Evolutionary conservation across 2,329 filamentous ascomycete genomes (phyloP).

Genomic region (Curvularia spicifera): DNA sequence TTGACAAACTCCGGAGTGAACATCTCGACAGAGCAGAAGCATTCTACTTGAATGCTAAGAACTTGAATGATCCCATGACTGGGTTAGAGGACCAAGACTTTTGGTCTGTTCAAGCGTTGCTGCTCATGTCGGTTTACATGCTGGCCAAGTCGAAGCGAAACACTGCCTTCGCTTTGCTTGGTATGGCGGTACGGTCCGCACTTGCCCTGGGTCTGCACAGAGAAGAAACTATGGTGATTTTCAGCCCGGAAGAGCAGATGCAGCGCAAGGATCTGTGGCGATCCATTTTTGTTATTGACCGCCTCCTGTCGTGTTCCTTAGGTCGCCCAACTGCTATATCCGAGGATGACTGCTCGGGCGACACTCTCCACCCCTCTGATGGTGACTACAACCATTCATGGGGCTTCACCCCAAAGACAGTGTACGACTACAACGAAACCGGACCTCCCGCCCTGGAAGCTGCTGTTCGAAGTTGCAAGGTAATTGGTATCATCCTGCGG

Average conservation of each 20-base stretch:
- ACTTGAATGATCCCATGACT: slow-evolving; percentile 55
- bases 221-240: slow-evolving; percentile 64
- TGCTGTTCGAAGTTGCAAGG: slow-evolving; percentile 63
- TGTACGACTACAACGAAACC: slow-evolving; percentile 40
- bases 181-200: slow-evolving; percentile 67
- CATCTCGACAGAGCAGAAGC: slow-evolving; percentile 63
- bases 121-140: slow-evolving; percentile 70
- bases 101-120: slow-evolving; percentile 68
- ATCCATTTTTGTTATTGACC: slow-evolving; percentile 69
- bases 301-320: slow-evolving; percentile 67
- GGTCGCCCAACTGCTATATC: slow-evolving; percentile 68
- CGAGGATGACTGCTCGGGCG: slow-evolving; percentile 66
- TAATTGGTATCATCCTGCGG: slow-evolving; percentile 65
- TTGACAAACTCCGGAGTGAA: slow-evolving; percentile 59
- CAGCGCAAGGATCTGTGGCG: slow-evolving; percentile 67
- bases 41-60: slow-evolving; percentile 67
- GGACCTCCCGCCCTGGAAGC: slow-evolving; percentile 59
- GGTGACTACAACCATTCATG: slow-evolving; percentile 30
- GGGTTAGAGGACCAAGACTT: slow-evolving; percentile 68
- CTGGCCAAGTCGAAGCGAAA: slow-evolving; percentile 67
- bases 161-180: slow-evolving; percentile 67
- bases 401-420: slow-evolving; percentile 18
- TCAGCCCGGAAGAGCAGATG: slow-evolving; percentile 55
- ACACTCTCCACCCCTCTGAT: slow-evolving; percentile 48
- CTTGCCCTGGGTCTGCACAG: slow-evolving; percentile 68